Evolutionary conservation across 345 rosid genomes (phyloP), one percentile per base, ranked within the genome.

Genomic region (Lumnitzera racemosa): DNA sequence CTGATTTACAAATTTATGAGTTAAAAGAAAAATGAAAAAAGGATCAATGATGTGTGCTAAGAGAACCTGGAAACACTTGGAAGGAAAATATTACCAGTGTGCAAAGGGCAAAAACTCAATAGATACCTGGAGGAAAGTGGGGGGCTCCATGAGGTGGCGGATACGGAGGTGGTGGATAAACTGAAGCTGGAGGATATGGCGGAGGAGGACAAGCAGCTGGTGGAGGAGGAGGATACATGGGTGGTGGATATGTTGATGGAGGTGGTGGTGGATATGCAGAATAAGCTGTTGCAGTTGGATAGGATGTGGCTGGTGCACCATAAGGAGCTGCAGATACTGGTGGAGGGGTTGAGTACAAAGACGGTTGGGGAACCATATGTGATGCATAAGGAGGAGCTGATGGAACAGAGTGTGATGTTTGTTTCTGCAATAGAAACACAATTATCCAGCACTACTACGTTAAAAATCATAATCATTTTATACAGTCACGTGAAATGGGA

Each of bases 361-460:
- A 16, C 23, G 15, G 57, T 13, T 52, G 59, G 13, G 63, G 58
- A 23, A 70, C 72, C 31, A 79, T 74, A 50, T 67, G 71, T 24
- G 67, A 56, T 36, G 62, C 47, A 67, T 72, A 81, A 2, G 73
- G 79, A 13, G 78, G 80, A 47, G 88, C 82, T 15, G 86, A 75
- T 61, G 82, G 74, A 27, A 67, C 71, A 46, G 49, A 43, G 55
- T 57, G 55, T 58, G 69, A 25, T 52, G 69, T 67, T 2, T 66
- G 74, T 66, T 72, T 83, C 98, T 91, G 84, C 71, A 63, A 61
- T 55, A 51, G 47, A 51, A n/a, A 25, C 41, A 62, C 48, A 63
- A 49, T 29, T 24, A 52, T 24, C 11, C 62, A 43, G 36, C 41
- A 46, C 25, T 15, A 24, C 17, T 67, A 54, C 12, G 36, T 11